Conservation (phyloP, 2,329 filamentous ascomycete species). For the Neofusicoccum sp. region DNA sequence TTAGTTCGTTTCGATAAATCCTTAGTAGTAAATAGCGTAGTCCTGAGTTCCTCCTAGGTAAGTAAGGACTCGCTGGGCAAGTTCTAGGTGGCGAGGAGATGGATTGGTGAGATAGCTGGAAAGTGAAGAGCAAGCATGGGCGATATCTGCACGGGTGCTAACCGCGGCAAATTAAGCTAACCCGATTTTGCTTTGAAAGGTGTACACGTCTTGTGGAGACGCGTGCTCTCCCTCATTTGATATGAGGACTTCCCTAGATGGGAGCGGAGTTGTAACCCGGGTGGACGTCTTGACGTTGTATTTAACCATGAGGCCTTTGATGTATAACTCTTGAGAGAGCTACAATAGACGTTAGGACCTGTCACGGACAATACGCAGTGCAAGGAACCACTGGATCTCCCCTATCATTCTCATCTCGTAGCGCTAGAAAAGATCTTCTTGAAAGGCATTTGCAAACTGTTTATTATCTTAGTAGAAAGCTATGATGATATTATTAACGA, state of each 20-base stretch:
- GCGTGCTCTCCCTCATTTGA: conserved; percentile 17
- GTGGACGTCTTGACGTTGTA: conserved; percentile 24
- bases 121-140: conserved; percentile 23
- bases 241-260: conserved; percentile 8
- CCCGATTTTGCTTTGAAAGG: conserved; percentile 26
- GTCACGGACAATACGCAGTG: conserved; percentile 23
- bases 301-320: conserved; percentile 26
- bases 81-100: conserved; percentile 21
- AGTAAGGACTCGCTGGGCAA: conserved; percentile 23
- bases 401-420: conserved; percentile 21
- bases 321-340: conserved; percentile 24
- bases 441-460: conserved; percentile 4
- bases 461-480: conserved; percentile 14
- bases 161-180: conserved; percentile 24
- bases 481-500: too few species aligned
- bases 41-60: conserved; percentile 22
- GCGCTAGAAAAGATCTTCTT: conserved; percentile 8
- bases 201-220: conserved; percentile 13
- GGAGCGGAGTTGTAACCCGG: conserved; percentile 9
- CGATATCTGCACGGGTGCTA: conserved; percentile 25
- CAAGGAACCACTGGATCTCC: conserved; percentile 22
- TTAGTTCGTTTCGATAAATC: conserved; percentile 16
- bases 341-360: neutral
- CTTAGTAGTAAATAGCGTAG: conserved; percentile 19
- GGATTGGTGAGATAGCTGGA: conserved; percentile 25